phyloP scores from a whole-genome alignment of 306 rosid genomes.

The Cicer yamashitae region DNA sequence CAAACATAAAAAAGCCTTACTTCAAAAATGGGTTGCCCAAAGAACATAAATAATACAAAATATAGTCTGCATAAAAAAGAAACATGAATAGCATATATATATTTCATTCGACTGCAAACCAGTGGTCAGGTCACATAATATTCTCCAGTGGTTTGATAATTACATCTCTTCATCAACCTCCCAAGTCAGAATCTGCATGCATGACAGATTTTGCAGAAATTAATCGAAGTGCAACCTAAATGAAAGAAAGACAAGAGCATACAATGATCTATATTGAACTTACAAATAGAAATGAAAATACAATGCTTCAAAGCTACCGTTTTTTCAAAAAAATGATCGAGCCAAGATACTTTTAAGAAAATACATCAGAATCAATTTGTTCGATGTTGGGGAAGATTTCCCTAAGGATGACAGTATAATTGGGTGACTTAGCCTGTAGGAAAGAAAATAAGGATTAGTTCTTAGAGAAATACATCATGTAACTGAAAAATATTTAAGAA shows the following conservation, averaged over 20 bases:
- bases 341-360: slow-evolving; percentile 54
- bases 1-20: not conserved
- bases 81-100: slow-evolving; percentile 30
- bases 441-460: slow-evolving; percentile 42
- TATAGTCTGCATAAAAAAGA: slow-evolving; percentile 26
- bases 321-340: not conserved
- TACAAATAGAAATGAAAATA: slow-evolving; percentile 36
- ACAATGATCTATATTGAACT: slow-evolving; percentile 40
- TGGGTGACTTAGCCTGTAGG: slow-evolving; percentile 76
- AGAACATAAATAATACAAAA: not conserved
- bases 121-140: slow-evolving; percentile 26
- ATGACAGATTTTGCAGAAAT: slow-evolving; percentile 26
- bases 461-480: slow-evolving; percentile 36
- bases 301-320: slow-evolving; percentile 33
- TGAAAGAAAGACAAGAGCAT: slow-evolving; percentile 13
- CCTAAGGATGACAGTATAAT: slow-evolving; percentile 58
- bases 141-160: slow-evolving; percentile 26
- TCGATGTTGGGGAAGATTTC: slow-evolving; percentile 70
- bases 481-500: slow-evolving; percentile 10
- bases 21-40: slow-evolving; percentile 35
- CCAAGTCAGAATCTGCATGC: slow-evolving; percentile 42
- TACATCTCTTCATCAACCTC: slow-evolving; percentile 38
- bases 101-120: slow-evolving; percentile 21
- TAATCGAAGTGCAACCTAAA: slow-evolving; percentile 20
- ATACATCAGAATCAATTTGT: slow-evolving; percentile 78